Evolutionary conservation across 768 basidiomycete genomes (phyloP), one percentile per base, ranked within the genome.

Genomic region (Guyanaporus albipodus): DNA sequence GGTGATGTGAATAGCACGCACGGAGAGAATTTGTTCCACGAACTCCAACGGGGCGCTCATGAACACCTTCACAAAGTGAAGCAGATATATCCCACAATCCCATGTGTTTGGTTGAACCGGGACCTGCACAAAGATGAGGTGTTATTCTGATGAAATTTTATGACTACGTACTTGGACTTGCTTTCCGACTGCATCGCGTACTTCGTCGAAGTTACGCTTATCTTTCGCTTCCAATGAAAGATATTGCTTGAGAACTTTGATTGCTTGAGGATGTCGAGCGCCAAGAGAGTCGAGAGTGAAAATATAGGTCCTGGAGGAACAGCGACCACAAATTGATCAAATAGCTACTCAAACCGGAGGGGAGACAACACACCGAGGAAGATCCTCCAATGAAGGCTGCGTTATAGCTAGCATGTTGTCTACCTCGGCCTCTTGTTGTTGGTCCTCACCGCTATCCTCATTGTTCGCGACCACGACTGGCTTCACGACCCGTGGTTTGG

Each of bases 221-320:
- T 91, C 82, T 50, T 69, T 68, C 0, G 94, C 94, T 61, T 99
- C 96, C 54, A 74, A 67, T 28, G 66, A 66, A 18, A 98, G 77
- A 64, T 95, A 99, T 22, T 67, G 55, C 33, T 64, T 67, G 17
- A 99, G 75, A 27, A 73, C 75, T 38, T 70, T 83, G 33, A 73
- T 64, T 5, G 81, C 91, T 26, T 79, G 73, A 0, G 73, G 73
- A 65, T 97, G 94, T n/a, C 71, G 69, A 12, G 72, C 70, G 5
- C 87, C 85, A 37, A 99, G 75, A 2, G 95, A 98, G 63, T 99
- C 96, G 44, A 99, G 78, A 0, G 84, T 91, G 61, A 93, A 83
- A 27, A 99, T 84, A 53, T 80, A 82, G 6, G 89, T 83, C 47
- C 89, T 91, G 59, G 6, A 0, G 4, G 39, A 32, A 41, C 18